These are phyloP conservation scores for Kwoniella bestiolae DNA, from an alignment of 768 basidiomycete genomes.

Conservation along the genomic window DNA sequence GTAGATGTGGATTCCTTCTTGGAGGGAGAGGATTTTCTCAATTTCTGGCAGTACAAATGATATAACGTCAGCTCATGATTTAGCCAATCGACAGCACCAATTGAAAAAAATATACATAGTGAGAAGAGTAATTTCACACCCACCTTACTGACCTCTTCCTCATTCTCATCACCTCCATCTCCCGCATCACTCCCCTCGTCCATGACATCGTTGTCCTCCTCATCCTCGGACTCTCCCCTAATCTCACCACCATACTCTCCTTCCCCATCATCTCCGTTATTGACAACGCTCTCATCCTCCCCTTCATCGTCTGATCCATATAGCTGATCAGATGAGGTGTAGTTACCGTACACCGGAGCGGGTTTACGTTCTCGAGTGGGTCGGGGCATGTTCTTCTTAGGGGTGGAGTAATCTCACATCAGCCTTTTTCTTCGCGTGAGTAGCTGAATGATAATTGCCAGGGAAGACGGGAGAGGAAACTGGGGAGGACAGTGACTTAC, in stretches of 20 bases:
- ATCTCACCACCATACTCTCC: slow-evolving; percentile 1
- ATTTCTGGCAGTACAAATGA: background rate
- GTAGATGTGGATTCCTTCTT: background rate
- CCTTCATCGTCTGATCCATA: slow-evolving; percentile 18
- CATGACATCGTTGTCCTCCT: background rate
- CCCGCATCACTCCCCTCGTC: background rate
- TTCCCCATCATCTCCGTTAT: slow-evolving; percentile 6
- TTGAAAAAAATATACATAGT: no score
- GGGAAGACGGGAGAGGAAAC: background rate
- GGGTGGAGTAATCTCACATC: background rate
- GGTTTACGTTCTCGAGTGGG: slow-evolving; percentile 11
- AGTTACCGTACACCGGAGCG: slow-evolving; percentile 9
- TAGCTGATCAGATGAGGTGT: slow-evolving; percentile 3
- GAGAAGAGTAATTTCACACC: no score
- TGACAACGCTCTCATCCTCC: background rate
- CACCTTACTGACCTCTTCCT: background rate
- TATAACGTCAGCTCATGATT: background rate
- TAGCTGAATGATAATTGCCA: background rate
- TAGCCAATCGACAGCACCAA: no score
- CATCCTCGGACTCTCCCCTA: background rate
- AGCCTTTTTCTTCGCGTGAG: no score
- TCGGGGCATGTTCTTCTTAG: slow-evolving; percentile 6
- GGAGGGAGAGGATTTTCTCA: background rate
- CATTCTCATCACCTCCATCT: background rate
- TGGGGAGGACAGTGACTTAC: background rate